Conservation (phyloP, 2,329 filamentous ascomycete species). For the Lecanicillium sp. region DNA sequence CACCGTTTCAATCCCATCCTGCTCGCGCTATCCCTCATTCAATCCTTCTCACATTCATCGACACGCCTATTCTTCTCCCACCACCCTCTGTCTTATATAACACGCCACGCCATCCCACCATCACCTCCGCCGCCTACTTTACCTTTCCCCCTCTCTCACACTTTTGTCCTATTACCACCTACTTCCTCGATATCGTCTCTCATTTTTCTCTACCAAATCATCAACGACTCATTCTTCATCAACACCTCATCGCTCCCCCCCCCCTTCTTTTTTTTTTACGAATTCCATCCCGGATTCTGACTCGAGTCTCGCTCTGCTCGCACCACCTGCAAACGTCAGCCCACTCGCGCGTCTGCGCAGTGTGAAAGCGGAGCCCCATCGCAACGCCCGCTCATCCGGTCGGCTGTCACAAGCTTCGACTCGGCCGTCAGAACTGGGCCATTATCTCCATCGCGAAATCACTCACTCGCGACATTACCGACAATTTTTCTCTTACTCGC, state of each 20-base stretch:
- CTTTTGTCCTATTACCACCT: background rate
- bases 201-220: no score
- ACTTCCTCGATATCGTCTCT: background rate
- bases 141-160: conserved; percentile 3
- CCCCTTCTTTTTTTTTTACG: background rate
- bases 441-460: no score
- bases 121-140: background rate
- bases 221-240: no score
- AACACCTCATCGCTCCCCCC: no score
- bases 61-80: conserved; percentile 1
- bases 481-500: conserved; percentile 4
- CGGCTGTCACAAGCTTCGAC: background rate
- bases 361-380: background rate
- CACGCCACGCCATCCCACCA: background rate
- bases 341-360: background rate
- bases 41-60: background rate
- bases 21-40: background rate
- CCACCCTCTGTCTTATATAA: conserved; percentile 7
- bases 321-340: conserved; percentile 6
- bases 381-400: background rate
- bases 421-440: no score
- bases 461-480: background rate
- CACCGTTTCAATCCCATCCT: background rate
- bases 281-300: no score
- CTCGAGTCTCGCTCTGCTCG: no score